Conservation (phyloP, 2,329 filamentous ascomycete species). For the Botrytis elliptica region DNA sequence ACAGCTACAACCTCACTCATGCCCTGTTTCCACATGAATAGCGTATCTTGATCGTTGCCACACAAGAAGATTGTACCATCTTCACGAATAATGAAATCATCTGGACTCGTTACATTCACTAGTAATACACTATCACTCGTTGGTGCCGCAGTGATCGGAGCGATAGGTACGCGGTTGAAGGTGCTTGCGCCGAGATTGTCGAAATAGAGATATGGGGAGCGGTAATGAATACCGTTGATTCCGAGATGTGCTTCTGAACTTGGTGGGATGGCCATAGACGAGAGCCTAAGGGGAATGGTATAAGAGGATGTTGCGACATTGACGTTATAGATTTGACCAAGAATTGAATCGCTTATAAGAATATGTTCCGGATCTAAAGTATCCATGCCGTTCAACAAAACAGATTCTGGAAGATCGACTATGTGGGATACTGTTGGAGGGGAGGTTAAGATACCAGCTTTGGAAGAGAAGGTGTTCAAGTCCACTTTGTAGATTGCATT, state of each 20-base stretch:
- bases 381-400: slow-evolving; percentile 34
- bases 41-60: slow-evolving; percentile 19
- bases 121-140: slow-evolving; percentile 10
- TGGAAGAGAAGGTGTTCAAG: slow-evolving; percentile 25
- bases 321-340: slow-evolving; percentile 30
- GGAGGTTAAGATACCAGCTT: not conserved
- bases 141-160: not conserved
- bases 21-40: slow-evolving; percentile 15
- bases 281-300: slow-evolving; percentile 31
- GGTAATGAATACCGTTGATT: slow-evolving; percentile 34
- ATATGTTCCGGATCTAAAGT: slow-evolving; percentile 26
- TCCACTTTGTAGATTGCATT: slow-evolving; percentile 32
- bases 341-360: slow-evolving; percentile 31
- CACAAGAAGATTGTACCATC: slow-evolving; percentile 24
- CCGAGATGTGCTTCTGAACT: slow-evolving; percentile 22
- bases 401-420: slow-evolving; percentile 18
- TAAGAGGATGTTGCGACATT: slow-evolving; percentile 31
- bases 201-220: slow-evolving; percentile 32
- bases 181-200: slow-evolving; percentile 29
- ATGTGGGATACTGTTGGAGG: slow-evolving; percentile 18
- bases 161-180: slow-evolving; percentile 2
- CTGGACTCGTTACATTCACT: slow-evolving; percentile 7
- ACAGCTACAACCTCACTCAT: slow-evolving; percentile 6
- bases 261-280: slow-evolving; percentile 27
- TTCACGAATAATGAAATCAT: slow-evolving; percentile 25